Evolutionary conservation across 768 basidiomycete species (phyloP), one percentile per base, ranked within the genome.

Genomic region (Tephrocybe rancida): DNA sequence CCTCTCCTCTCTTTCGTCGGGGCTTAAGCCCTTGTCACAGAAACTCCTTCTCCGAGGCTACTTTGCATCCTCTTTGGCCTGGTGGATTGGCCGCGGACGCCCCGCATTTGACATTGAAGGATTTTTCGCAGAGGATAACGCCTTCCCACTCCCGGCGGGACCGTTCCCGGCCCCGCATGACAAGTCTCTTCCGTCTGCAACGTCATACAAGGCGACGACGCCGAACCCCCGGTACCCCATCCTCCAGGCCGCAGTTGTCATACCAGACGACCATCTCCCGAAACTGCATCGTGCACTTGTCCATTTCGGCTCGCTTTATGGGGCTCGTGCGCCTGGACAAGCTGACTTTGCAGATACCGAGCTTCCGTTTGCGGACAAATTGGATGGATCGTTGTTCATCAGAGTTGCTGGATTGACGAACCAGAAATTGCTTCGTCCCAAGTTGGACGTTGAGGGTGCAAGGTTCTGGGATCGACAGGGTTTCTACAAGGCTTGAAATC

Each of bases 361-460:
- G 45, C 66, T 86, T 38, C 70, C 73, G 13, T 85, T 79, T n/a
- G 76, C 74, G 5, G 80, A 81, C 48, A 63, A 70, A 35, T 58
- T 79, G 25, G 87, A 89, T 63, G 87, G 87, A 8, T 80, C 79
- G 16, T 59, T 90, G 44, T 90, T 90, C 63, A 58, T 86, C 32
- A 72, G 86, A 41, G 71, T 72, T 0, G 86, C 85, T 4, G 76
- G 77, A 52, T 58, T 86, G 62, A 82, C 81, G 3, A 71, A 74
- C 21, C 70, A 76, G 50, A 67, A 75, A 50, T 70, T 72, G 30
- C 38, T 48, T 11, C 45, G 45, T 0, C 29, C 26, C 10, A 54
- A 51, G 45, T 21, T 53, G 34, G 30, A 43, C 5, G 41, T 44
- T 4, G 27, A 39, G 10, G 38, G 3, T 16, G 30, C 45, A 8